Conservation (phyloP, 1,284 basidiomycete genomes). For the Coriolopsis trogii region DNA sequence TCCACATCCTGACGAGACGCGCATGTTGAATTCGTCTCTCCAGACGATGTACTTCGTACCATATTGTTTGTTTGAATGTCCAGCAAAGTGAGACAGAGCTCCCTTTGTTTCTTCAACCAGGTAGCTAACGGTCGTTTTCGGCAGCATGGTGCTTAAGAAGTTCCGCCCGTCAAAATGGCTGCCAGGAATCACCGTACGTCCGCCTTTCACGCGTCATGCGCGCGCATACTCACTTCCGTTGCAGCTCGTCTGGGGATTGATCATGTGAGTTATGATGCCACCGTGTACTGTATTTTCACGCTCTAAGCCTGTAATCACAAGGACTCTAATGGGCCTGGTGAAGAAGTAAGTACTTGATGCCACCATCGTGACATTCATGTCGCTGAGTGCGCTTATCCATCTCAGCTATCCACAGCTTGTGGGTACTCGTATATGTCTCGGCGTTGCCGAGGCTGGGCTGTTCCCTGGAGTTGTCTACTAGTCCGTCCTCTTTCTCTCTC, state of each 20-base stretch:
- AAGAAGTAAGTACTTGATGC: conserved; percentile 46
- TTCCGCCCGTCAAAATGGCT: conserved; percentile 38
- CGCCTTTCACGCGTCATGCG: too few relatives aligned
- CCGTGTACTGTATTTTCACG: neutral
- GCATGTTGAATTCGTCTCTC: neutral
- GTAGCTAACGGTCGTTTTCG: neutral
- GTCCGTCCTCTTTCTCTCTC: conserved; percentile 22
- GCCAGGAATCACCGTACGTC: conserved; percentile 33
- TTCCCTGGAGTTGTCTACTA: conserved; percentile 74
- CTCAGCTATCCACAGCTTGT: conserved; percentile 63
- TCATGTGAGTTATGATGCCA: conserved; percentile 11
- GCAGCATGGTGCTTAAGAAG: conserved; percentile 37
- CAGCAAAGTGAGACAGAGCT: conserved; percentile 51
- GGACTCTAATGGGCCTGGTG: conserved; percentile 69
- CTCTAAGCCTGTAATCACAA: conserved; percentile 27
- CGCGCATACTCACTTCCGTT: neutral
- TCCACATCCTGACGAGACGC: neutral
- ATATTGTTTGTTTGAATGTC: conserved; percentile 65
- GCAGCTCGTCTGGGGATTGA: conserved; percentile 30
- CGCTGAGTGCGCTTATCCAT: neutral
- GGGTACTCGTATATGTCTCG: conserved; percentile 60
- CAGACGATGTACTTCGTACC: conserved; percentile 74
- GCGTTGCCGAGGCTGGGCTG: conserved; percentile 69
- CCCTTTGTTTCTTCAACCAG: neutral
- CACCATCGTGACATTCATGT: neutral